These are phyloP conservation scores for Pontederia paniculata DNA, from an alignment of 176 grass and related monocot species.

Conservation along the genomic window DNA sequence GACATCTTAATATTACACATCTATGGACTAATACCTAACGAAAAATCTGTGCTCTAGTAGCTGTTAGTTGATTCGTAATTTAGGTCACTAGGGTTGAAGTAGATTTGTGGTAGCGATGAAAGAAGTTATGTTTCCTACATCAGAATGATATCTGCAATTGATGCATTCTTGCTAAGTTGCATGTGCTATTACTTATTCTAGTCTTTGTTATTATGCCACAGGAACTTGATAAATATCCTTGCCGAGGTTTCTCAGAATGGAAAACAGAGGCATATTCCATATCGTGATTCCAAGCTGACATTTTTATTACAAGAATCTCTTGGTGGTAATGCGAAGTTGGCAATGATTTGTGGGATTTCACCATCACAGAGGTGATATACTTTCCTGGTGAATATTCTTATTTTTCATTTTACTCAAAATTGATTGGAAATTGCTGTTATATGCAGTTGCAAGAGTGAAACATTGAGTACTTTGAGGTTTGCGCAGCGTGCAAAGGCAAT, in stretches of 20 bases:
- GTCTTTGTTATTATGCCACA: conserved; percentile 25
- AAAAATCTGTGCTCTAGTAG: no score
- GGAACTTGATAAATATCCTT: conserved; percentile 94
- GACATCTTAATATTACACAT: no score
- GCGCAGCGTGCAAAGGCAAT: conserved; percentile 91
- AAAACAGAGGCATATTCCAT: conserved; percentile 84
- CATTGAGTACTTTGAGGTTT: conserved; percentile 87
- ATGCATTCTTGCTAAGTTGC: no score
- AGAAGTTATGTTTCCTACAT: no score
- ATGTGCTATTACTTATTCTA: not conserved
- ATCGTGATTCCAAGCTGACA: conserved; percentile 90
- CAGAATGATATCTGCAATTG: no score
- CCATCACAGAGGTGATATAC: conserved; percentile 55
- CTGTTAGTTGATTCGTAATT: no score
- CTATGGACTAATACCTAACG: no score
- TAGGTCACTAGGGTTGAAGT: no score
- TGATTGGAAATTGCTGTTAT: not conserved
- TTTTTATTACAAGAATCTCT: conserved; percentile 95
- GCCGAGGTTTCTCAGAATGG: conserved; percentile 85
- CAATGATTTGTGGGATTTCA: conserved; percentile 91
- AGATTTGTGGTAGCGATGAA: no score
- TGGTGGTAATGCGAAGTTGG: conserved; percentile 92
- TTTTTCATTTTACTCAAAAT: not conserved
- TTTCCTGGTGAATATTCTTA: not conserved
- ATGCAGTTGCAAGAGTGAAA: conserved; percentile 81